phyloP scores from a whole-genome alignment of 495 filamentous ascomycete species.

The Chlorociboria aeruginascens region DNA sequence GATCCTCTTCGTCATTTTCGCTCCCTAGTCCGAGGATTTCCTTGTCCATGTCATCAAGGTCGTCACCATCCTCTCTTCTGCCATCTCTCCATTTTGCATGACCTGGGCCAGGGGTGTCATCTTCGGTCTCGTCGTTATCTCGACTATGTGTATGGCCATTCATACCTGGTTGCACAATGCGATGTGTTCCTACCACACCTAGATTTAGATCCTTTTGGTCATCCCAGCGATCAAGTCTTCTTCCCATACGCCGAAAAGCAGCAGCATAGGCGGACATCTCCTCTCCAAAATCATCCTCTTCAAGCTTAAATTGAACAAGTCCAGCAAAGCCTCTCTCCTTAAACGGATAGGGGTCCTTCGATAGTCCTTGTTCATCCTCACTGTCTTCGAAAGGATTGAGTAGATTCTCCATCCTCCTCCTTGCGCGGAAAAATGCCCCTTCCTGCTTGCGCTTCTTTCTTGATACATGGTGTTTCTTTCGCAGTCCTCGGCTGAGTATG shows the following conservation, averaged over 20 bases:
- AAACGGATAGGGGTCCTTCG: slow-evolving; percentile 23
- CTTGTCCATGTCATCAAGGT: slow-evolving; percentile 37
- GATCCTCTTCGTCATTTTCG: slow-evolving; percentile 33
- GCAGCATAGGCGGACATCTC: slow-evolving; percentile 61
- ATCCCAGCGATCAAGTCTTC: slow-evolving; percentile 68
- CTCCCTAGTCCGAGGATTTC: slow-evolving; percentile 34
- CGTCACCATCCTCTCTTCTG: slow-evolving; percentile 35
- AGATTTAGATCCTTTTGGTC: slow-evolving; percentile 34
- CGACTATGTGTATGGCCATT: slow-evolving; percentile 8
- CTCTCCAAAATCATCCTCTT: slow-evolving; percentile 70
- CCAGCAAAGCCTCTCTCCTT: slow-evolving; percentile 53
- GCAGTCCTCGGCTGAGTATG: slow-evolving; percentile 65
- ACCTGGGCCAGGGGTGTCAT: slow-evolving; percentile 7
- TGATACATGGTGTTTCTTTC: slow-evolving; percentile 46
- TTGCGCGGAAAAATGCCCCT: slow-evolving; percentile 55
- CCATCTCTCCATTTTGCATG: not conserved
- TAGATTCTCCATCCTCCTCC: slow-evolving; percentile 53
- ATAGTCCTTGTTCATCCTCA: slow-evolving; percentile 54
- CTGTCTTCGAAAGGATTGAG: slow-evolving; percentile 66
- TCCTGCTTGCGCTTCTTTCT: slow-evolving; percentile 46
- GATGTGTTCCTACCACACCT: slow-evolving; percentile 33
- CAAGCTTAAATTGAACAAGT: slow-evolving; percentile 49
- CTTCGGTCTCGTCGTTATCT: slow-evolving; percentile 22
- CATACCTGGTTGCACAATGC: slow-evolving; percentile 10
- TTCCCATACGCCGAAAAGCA: slow-evolving; percentile 48